A percentile compares a stretch with the other conserved stretches of the same genome.
Conservation (phyloP, 2,329 filamentous ascomycete genomes). For the Scortechinia acanthostroma region DNA sequence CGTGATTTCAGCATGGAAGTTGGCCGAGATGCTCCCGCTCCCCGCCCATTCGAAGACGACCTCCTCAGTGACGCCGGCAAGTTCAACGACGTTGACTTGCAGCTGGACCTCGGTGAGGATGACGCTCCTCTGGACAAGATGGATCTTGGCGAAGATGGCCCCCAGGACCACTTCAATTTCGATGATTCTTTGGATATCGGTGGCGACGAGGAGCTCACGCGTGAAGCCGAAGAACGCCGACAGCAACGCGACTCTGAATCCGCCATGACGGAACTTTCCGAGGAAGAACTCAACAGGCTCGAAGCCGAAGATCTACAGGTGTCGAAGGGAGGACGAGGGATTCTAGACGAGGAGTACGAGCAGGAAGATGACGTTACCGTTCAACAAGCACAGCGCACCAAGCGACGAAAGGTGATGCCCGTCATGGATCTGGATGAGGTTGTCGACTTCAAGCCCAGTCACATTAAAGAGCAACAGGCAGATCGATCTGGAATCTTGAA, state of each 20-base stretch:
- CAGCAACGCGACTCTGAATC: background rate
- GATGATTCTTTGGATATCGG: slow-evolving; percentile 53
- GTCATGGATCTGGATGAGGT: slow-evolving; percentile 75
- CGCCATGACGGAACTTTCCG: background rate
- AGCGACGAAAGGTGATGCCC: slow-evolving; percentile 57
- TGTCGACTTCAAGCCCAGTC: slow-evolving; percentile 67
- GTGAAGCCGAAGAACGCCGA: background rate
- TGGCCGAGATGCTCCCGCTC: slow-evolving; percentile 74
- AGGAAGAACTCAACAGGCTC: background rate
- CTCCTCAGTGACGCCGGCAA: slow-evolving; percentile 60
- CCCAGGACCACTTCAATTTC: slow-evolving; percentile 52
- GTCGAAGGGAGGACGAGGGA: too few species aligned
- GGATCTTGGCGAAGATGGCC: slow-evolving; percentile 17
- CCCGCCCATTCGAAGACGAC: slow-evolving; percentile 62
- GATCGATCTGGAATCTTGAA: slow-evolving; percentile 83
- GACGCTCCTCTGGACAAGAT: slow-evolving; percentile 44
- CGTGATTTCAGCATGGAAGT: slow-evolving; percentile 66
- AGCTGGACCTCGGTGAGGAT: slow-evolving; percentile 40
- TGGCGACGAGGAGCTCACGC: slow-evolving; percentile 55
- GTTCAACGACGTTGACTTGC: slow-evolving; percentile 45
- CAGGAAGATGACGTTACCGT: slow-evolving; percentile 63
- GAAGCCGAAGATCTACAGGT: background rate
- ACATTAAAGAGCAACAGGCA: slow-evolving; percentile 80
- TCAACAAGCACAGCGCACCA: background rate
- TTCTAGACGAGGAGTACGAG: slow-evolving; percentile 47